phyloP scores from a whole-genome alignment of 2,329 filamentous ascomycete genomes.

The Pochonia chlamydosporia region DNA sequence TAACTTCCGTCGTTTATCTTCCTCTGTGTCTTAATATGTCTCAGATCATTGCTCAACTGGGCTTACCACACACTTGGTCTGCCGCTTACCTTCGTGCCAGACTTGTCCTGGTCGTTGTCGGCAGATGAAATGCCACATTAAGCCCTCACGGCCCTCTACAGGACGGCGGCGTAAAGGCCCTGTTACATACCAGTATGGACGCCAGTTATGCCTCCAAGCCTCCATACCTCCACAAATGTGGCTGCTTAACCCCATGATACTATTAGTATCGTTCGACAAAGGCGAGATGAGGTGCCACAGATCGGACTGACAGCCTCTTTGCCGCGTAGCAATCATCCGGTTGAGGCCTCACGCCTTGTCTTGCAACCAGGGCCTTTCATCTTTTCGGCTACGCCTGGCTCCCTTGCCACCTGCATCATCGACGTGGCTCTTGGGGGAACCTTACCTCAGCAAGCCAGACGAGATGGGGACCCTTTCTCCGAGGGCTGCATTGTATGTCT shows the following conservation, averaged over 20 bases:
- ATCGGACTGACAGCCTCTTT: constrained; percentile 27
- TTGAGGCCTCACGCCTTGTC: constrained; percentile 7
- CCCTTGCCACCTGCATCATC: constrained; percentile 4
- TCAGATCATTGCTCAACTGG: constrained; percentile 16
- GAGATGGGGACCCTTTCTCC: not conserved
- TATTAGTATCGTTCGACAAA: constrained; percentile 23
- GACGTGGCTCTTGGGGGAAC: constrained; percentile 7
- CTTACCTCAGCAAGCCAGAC: not conserved
- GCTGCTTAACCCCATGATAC: constrained; percentile 5
- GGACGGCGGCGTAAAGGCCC: no score
- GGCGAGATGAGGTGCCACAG: constrained; percentile 35
- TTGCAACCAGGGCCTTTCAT: not conserved
- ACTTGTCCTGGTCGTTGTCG: constrained; percentile 6
- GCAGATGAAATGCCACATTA: constrained; percentile 6
- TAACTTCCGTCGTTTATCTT: constrained; percentile 10
- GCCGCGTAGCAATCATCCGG: constrained; percentile 17
- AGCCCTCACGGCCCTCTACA: not conserved
- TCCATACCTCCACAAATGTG: not conserved
- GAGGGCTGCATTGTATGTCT: not conserved
- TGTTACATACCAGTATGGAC: not conserved
- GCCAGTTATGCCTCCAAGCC: constrained; percentile 11
- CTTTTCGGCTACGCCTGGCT: constrained; percentile 4
- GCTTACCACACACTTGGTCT: constrained; percentile 8
- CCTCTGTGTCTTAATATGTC: constrained; percentile 16
- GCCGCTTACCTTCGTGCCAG: constrained; percentile 10